These are phyloP conservation scores for Plectranthus barbatus DNA, from an alignment of 257 asterid genomes.

Conservation along the genomic window DNA sequence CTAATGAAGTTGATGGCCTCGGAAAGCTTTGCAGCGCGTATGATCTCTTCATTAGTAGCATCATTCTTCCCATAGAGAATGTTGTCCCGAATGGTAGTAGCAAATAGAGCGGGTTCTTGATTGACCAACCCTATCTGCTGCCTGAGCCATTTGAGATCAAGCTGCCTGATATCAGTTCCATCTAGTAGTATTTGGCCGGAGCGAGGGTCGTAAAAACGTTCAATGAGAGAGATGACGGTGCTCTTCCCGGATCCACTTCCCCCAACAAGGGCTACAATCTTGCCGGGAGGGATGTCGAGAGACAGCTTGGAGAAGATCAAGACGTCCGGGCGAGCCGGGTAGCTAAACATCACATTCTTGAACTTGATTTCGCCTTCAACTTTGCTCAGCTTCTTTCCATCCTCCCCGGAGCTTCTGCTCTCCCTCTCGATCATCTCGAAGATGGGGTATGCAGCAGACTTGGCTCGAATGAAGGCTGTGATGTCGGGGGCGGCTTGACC, in stretches of 20 bases:
- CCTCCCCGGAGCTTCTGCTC: conserved; percentile 26
- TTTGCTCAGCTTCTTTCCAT: conserved; percentile 41
- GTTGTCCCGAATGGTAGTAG: conserved; percentile 85
- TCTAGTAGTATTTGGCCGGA: conserved; percentile 63
- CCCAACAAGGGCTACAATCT: conserved; percentile 88
- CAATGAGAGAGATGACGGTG: conserved; percentile 84
- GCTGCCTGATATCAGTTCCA: conserved; percentile 56
- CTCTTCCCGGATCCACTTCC: conserved; percentile 99
- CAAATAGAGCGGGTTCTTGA: conserved; percentile 93
- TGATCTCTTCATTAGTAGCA: conserved; percentile 58
- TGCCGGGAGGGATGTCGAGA: conserved; percentile 80
- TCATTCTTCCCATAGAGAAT: conserved; percentile 77
- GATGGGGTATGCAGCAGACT: conserved; percentile 82
- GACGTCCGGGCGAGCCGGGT: conserved; percentile 83
- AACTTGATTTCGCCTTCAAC: conserved; percentile 81
- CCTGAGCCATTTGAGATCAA: conserved; percentile 81
- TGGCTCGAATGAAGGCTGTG: conserved; percentile 83
- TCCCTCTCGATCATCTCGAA: conserved; percentile 85
- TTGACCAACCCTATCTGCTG: conserved; percentile 83
- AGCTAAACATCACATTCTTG: conserved; percentile 63
- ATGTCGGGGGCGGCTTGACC: conserved; percentile 93
- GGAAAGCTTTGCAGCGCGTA: conserved; percentile 61
- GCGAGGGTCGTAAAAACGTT: conserved; percentile 82
- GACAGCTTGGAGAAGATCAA: conserved; percentile 54
- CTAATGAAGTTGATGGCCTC: conserved; percentile 84